Evolutionary conservation across 495 filamentous ascomycete species (phyloP).

Genomic region (Polyplosphaeria fusca): DNA sequence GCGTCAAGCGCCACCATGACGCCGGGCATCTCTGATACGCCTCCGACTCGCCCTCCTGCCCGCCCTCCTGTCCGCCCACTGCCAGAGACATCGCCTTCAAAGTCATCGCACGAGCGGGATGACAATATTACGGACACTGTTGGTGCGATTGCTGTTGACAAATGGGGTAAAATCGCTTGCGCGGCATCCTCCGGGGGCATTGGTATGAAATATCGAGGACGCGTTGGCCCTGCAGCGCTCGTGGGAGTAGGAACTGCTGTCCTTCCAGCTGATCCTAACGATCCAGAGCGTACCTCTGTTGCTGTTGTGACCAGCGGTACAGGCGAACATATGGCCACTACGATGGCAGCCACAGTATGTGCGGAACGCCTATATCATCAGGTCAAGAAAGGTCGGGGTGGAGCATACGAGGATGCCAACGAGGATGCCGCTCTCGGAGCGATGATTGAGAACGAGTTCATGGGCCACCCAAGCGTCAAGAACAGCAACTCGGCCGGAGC

Average conservation of each 20-base stretch:
- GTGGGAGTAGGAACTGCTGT: slow-evolving; percentile 87
- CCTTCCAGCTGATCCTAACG: slow-evolving; percentile 64
- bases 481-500: slow-evolving; percentile 68
- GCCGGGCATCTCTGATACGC: background rate
- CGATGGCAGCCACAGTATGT: slow-evolving; percentile 74
- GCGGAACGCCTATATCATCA: slow-evolving; percentile 71
- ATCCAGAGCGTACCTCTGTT: slow-evolving; percentile 59
- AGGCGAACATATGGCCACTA: slow-evolving; percentile 95
- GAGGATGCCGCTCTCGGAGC: slow-evolving; percentile 69
- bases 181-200: slow-evolving; percentile 99
- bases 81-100: background rate
- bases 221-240: slow-evolving; percentile 86
- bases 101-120: slow-evolving; percentile 6
- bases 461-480: slow-evolving; percentile 73
- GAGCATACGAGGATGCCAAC: slow-evolving; percentile 57
- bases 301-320: slow-evolving; percentile 87
- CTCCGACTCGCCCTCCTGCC: slow-evolving; percentile 19
- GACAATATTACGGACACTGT: slow-evolving; percentile 84
- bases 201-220: slow-evolving; percentile 92
- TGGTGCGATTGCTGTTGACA: slow-evolving; percentile 88
- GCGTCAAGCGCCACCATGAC: slow-evolving; percentile 17
- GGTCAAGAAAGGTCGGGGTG: slow-evolving; percentile 56
- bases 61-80: slow-evolving; percentile 13
- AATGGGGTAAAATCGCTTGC: slow-evolving; percentile 81
- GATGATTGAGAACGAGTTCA: slow-evolving; percentile 77